A percentile compares a stretch with the other conserved stretches of the same genome.
Conservation (phyloP, 2,329 filamentous ascomycete species). For the Trichoderma polysporum region DNA sequence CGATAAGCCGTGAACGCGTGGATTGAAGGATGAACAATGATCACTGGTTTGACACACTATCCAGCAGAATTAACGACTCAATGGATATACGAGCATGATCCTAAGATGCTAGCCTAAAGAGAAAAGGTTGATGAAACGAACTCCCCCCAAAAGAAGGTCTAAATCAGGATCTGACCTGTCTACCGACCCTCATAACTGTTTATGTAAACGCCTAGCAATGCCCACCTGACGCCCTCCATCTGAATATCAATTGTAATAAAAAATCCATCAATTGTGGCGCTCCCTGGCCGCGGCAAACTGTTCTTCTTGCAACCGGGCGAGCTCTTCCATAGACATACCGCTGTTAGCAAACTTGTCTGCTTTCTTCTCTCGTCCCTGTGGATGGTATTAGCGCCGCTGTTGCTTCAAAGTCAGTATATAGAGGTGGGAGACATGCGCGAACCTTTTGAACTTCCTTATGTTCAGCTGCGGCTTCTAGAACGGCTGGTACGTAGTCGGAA, state of each 20-base stretch:
- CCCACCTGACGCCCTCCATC: conserved; percentile 29
- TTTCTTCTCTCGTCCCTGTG: conserved; percentile 89
- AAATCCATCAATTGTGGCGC: conserved; percentile 32
- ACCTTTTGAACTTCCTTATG: conserved; percentile 95
- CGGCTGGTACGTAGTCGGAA: conserved; percentile 83
- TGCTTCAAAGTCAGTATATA: neutral
- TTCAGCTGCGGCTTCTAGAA: conserved; percentile 81
- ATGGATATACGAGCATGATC: neutral
- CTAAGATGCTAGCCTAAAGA: neutral
- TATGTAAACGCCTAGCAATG: conserved; percentile 39
- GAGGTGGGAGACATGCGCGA: conserved; percentile 21
- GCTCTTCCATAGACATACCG: conserved; percentile 85
- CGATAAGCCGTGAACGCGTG: conserved; percentile 19
- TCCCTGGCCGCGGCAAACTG: conserved; percentile 74
- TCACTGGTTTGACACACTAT: neutral
- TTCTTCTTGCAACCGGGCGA: conserved; percentile 85
- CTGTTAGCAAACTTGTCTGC: conserved; percentile 96
- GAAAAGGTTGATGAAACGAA: neutral
- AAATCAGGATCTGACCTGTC: conserved; percentile 12
- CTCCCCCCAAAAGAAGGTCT: neutral
- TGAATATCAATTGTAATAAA: conserved; percentile 7
- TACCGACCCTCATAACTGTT: conserved; percentile 12
- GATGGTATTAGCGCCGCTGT: conserved; percentile 48
- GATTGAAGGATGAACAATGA: neutral
- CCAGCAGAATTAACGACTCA: neutral